Evolutionary conservation across 75 land plant genomes (phyloP).

Genomic region (Cunninghamia lanceolata): DNA sequence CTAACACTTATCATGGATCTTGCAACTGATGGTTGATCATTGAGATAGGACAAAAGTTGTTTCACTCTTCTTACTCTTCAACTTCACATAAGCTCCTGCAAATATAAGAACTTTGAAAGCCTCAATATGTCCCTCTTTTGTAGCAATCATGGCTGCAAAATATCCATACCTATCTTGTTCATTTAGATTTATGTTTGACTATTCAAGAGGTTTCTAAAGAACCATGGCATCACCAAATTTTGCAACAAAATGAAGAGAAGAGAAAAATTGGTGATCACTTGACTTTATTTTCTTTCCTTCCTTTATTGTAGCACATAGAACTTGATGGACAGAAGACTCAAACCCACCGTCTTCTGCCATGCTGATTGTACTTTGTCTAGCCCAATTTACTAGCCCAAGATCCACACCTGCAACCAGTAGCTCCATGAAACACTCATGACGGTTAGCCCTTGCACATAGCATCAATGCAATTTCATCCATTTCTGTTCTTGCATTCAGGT

Average conservation of each 20-base stretch:
- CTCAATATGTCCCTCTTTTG: slow-evolving; percentile 35
- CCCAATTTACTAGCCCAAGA: slow-evolving; percentile 26
- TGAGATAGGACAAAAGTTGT: slow-evolving; percentile 28
- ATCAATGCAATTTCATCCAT: slow-evolving; percentile 44
- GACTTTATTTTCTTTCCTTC: slow-evolving; percentile 27
- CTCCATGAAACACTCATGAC: slow-evolving; percentile 39
- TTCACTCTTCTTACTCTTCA: slow-evolving; percentile 29
- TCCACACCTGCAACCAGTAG: slow-evolving; percentile 46
- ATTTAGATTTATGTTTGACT: too few relatives aligned
- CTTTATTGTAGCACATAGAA: slow-evolving; percentile 24
- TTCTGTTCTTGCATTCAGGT: slow-evolving; percentile 31
- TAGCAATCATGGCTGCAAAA: slow-evolving; percentile 42
- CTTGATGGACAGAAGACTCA: slow-evolving; percentile 16
- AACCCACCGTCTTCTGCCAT: slow-evolving; percentile 27
- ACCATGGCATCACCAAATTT: slow-evolving; percentile 22
- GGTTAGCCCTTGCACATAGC: slow-evolving; percentile 21
- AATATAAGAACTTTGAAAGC: too few relatives aligned
- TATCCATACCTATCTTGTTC: slow-evolving; percentile 32
- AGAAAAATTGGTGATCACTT: slow-evolving; percentile 31
- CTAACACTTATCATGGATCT: too few relatives aligned
- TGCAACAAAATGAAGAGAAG: slow-evolving; percentile 39
- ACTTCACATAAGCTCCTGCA: slow-evolving; percentile 44
- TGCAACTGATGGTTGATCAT: too few relatives aligned
- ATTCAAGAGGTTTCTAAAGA: slow-evolving; percentile 28
- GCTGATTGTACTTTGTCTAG: slow-evolving; percentile 28